A percentile compares a stretch with the other conserved stretches of the same genome.
Conservation (phyloP, 768 basidiomycete species). For the Peribolospora baueri region DNA sequence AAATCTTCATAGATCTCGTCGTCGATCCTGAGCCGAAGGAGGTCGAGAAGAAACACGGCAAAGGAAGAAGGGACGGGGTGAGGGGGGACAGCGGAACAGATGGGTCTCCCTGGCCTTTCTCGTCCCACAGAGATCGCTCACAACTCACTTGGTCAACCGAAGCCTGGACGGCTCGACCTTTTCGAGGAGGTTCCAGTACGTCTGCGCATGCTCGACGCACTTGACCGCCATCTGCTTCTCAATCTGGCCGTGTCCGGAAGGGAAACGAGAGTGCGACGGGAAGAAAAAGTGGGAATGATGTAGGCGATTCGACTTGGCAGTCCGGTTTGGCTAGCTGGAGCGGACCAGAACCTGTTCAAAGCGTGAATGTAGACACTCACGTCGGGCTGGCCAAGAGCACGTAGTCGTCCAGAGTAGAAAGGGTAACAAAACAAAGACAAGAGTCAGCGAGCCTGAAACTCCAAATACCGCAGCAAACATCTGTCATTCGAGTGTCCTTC, state of each 20-base stretch:
- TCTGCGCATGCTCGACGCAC: constrained; percentile 93
- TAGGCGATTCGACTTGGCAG: not conserved
- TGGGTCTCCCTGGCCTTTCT: not conserved
- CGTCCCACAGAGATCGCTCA: not conserved
- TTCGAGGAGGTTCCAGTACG: constrained; percentile 82
- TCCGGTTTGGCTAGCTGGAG: not conserved
- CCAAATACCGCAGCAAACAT: not conserved
- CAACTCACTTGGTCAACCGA: constrained; percentile 48
- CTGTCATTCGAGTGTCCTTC: not conserved
- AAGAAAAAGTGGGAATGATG: not conserved
- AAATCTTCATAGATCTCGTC: constrained; percentile 72
- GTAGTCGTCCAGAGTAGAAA: not conserved
- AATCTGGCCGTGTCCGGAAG: constrained; percentile 69
- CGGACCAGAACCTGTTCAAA: not conserved
- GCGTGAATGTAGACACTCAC: not conserved
- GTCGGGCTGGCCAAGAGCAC: too few relatives aligned
- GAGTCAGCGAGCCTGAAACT: not conserved
- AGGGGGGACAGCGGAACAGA: not conserved
- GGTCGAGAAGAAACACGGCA: not conserved
- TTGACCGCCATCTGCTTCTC: constrained; percentile 97
- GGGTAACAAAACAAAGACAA: not conserved
- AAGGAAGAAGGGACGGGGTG: not conserved
- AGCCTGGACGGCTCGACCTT: constrained; percentile 52
- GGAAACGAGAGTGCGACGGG: constrained; percentile 6
- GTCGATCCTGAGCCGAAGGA: constrained; percentile 33